Base-by-base conservation (phyloP, 2,329 filamentous ascomycete species). In the Nothopassalora personata region DNA sequence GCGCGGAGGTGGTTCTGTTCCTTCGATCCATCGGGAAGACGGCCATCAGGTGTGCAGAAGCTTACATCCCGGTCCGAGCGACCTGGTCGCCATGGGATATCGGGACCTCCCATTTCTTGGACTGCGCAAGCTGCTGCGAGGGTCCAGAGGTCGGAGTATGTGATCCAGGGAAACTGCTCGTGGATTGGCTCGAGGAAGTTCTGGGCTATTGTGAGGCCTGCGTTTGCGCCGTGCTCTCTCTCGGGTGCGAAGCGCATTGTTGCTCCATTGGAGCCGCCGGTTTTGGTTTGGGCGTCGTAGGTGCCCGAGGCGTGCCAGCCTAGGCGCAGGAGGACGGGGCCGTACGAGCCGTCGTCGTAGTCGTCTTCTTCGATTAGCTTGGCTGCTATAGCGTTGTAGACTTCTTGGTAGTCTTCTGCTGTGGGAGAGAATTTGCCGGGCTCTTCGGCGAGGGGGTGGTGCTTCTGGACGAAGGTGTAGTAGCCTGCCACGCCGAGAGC, bases 161-260 rank as follows among this genome's bases (percentile, higher is more conserved):
- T 83, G 78, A 97, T 96, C 94, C 93, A 97, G 54, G 93, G 92
- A 83, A 90, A 92, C 77, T 92, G 86, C 67, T 81, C 80, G 81
- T 97, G 96, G 70, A 97, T 82, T 63, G 92, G 91, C 78, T 95
- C 89, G 60, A 97, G 84, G 81, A 97, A 97, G 77, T 96, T 87
- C 60, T 93, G 90, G 63, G 93, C 94, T 68, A 84, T 79, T 73
- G 88, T 86, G 71, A 97, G 82, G 68, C 93, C 94, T 60, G 93
- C 91, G 72, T 99, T 99, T 76, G 93, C 94, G 67, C 91, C 91
- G 77, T 99, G 93, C 75, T 87, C 86, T 61, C 85, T 81, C 79
- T 97, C 94, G 50, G 93, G 92, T 27, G 86, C 81, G 75, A 97
- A 97, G 72, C 94, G 86, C 94, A 97, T 97, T 66, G 92, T 97